Evolutionary conservation across 352 stramenopile species (phyloP).

Genomic region (Heterotrichella gracilis): DNA sequence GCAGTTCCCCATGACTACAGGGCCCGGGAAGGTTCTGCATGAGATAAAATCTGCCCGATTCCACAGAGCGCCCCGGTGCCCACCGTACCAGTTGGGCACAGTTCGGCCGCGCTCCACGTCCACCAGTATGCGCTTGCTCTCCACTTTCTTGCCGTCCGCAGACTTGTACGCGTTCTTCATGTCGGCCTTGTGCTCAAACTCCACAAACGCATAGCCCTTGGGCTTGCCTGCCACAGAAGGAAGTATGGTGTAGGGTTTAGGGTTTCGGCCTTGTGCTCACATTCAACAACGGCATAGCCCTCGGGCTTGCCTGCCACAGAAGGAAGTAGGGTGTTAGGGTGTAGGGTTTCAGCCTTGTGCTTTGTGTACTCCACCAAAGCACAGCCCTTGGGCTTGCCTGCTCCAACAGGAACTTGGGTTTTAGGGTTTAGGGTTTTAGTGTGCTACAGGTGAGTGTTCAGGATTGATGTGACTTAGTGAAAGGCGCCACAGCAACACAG

Average conservation of each 20-base stretch:
- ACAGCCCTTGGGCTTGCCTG: slow-evolving; percentile 59
- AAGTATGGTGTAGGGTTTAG: no score
- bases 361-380: slow-evolving; percentile 96
- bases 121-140: slow-evolving; percentile 67
- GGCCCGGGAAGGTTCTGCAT: no score
- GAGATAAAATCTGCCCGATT: no score
- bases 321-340: no score
- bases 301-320: slow-evolving; percentile 39
- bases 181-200: slow-evolving; percentile 81
- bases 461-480: not conserved
- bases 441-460: not conserved
- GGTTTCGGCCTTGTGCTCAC: slow-evolving; percentile 74
- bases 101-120: slow-evolving; percentile 87
- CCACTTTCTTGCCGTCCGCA: slow-evolving; percentile 68
- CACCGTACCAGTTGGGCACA: slow-evolving; percentile 73
- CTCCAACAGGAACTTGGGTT: no score
- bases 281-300: slow-evolving; percentile 91
- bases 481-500: not conserved
- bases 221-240: slow-evolving; percentile 41
- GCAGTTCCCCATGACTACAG: no score
- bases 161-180: slow-evolving; percentile 35
- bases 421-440: slow-evolving; percentile 16
- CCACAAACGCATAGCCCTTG: slow-evolving; percentile 76
- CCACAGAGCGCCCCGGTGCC: no score
- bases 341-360: slow-evolving; percentile 59